A percentile compares a stretch with the other conserved stretches of the same genome.
Conservation (phyloP, 2,329 filamentous ascomycete genomes). For the Aspergillus sp. region DNA sequence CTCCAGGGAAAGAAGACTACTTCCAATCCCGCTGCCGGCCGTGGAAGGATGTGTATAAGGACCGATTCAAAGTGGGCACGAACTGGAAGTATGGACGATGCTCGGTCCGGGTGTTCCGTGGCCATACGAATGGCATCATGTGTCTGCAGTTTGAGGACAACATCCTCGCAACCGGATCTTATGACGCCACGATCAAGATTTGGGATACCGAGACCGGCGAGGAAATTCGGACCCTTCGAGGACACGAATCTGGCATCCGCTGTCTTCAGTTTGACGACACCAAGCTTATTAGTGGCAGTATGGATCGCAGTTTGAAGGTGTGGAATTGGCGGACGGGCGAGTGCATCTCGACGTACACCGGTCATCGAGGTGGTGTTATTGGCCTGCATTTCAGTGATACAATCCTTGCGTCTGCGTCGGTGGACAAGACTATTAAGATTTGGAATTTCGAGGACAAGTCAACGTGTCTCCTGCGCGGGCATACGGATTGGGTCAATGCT, state of each 20-base stretch:
- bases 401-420: constrained; percentile 77
- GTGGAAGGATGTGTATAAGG: constrained; percentile 97
- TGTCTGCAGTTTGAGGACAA: constrained; percentile 75
- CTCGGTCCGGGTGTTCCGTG: constrained; percentile 71
- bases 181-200: constrained; percentile 89
- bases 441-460: constrained; percentile 85
- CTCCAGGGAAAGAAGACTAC: constrained; percentile 33
- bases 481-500: constrained; percentile 94
- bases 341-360: constrained; percentile 69
- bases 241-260: constrained; percentile 74
- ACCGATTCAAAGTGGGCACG: constrained; percentile 87
- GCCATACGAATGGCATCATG: constrained; percentile 81
- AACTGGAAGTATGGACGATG: constrained; percentile 97
- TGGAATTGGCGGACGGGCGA: constrained; percentile 96
- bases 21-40: constrained; percentile 51
- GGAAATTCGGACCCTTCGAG: constrained; percentile 72
- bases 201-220: constrained; percentile 89
- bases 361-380: constrained; percentile 74
- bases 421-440: constrained; percentile 81
- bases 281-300: constrained; percentile 80
- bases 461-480: constrained; percentile 69
- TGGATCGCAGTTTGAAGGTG: constrained; percentile 79
- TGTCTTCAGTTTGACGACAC: constrained; percentile 88
- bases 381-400: constrained; percentile 79
- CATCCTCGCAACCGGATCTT: constrained; percentile 86